A percentile compares a stretch with the other conserved stretches of the same genome.
phyloP scores from a whole-genome alignment of 140 eudicot species.

The Anethum foeniculum region DNA sequence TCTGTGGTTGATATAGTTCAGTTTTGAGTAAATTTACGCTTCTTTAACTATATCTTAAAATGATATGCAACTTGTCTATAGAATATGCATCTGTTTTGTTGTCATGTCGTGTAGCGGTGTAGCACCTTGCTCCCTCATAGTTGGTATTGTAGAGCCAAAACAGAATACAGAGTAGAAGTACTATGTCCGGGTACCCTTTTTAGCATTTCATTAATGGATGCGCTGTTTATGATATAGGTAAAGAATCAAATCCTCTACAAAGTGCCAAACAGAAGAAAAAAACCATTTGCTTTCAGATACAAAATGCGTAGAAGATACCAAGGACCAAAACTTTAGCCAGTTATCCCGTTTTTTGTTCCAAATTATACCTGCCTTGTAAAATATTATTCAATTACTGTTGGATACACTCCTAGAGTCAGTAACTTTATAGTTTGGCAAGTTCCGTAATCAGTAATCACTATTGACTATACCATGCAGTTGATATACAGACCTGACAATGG shows the following conservation, averaged over 20 bases:
- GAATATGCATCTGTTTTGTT: not conserved
- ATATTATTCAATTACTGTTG: not conserved
- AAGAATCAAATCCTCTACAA: not conserved
- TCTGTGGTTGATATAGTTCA: not conserved
- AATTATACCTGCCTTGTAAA: not conserved
- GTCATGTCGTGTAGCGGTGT: not conserved
- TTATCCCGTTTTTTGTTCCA: not conserved
- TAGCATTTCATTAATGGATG: not conserved
- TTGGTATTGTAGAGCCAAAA: not conserved
- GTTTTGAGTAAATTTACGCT: not conserved
- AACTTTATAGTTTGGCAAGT: not conserved
- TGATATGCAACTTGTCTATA: not conserved
- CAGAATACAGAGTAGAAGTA: not conserved
- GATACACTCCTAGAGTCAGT: not conserved
- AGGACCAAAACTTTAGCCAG: not conserved
- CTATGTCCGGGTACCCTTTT: not conserved
- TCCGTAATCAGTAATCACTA: not conserved
- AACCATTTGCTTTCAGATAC: not conserved
- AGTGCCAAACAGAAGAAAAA: not conserved
- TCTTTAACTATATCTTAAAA: not conserved
- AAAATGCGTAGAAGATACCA: not conserved
- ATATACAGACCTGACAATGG: conserved; percentile 95
- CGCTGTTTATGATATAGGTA: not conserved
- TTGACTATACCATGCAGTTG: conserved; percentile 40
- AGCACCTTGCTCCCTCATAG: not conserved